Conservation (phyloP, 108 stramenopile species). For the Pseudonitzschia multiseries region DNA sequence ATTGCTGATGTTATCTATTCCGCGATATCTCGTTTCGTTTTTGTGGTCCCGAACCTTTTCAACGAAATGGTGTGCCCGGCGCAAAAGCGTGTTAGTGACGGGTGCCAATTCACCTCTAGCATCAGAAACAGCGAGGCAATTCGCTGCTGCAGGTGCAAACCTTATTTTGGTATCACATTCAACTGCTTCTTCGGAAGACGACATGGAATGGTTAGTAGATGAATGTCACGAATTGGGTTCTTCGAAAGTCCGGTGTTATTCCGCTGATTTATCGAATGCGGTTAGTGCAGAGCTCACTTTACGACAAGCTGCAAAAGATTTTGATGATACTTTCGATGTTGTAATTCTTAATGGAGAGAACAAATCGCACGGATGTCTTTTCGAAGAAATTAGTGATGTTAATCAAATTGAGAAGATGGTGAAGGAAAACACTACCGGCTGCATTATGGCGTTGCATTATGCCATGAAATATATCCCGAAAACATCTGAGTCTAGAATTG, state of each 20-base stretch:
- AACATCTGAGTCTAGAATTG: slow-evolving; percentile 31
- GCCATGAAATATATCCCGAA: slow-evolving; percentile 31
- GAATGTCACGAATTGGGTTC: slow-evolving; percentile 39
- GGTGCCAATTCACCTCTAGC: slow-evolving; percentile 57
- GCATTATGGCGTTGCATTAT: slow-evolving; percentile 27
- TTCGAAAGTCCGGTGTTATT: slow-evolving; percentile 13
- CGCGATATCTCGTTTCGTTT: not conserved
- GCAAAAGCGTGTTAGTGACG: slow-evolving; percentile 51
- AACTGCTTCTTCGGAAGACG: slow-evolving; percentile 4
- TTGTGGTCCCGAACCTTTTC: slow-evolving; percentile 10
- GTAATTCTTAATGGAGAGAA: slow-evolving; percentile 31
- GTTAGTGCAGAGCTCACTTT: slow-evolving; percentile 26
- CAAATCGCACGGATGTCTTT: slow-evolving; percentile 34
- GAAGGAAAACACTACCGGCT: slow-evolving; percentile 29
- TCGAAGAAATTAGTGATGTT: slow-evolving; percentile 37
- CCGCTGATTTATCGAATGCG: slow-evolving; percentile 28
- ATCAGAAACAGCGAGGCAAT: slow-evolving; percentile 51
- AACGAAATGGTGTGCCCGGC: slow-evolving; percentile 12
- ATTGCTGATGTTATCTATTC: not conserved
- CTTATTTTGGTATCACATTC: slow-evolving; percentile 43
- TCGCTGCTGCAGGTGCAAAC: slow-evolving; percentile 36
- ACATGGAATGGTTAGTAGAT: slow-evolving; percentile 35
- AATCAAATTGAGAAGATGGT: slow-evolving; percentile 32
- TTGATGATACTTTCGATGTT: slow-evolving; percentile 27
- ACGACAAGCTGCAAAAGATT: slow-evolving; percentile 19